Percentiles rank a stretch among this genome's conserved stretches.
These are phyloP conservation scores for Diplodia mutila DNA, from an alignment of 2,329 filamentous ascomycete genomes.

Conservation along the genomic window DNA sequence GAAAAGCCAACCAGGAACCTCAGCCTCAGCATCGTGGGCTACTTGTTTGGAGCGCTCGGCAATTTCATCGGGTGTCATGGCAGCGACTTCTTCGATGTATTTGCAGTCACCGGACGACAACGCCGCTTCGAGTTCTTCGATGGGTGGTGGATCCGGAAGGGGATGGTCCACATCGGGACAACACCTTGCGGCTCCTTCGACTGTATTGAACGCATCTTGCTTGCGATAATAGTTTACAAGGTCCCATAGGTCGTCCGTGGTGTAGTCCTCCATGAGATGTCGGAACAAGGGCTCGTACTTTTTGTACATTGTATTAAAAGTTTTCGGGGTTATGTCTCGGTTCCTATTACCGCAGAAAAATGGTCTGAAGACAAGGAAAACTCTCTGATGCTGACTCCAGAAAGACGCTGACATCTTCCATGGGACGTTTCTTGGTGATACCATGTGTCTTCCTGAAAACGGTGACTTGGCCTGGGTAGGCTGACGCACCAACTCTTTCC, in stretches of 20 bases:
- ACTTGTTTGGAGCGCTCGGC: not conserved
- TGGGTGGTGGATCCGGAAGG: not conserved
- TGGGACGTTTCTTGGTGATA: no score
- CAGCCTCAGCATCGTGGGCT: not conserved
- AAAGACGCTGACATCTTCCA: not conserved
- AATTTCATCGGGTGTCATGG: not conserved
- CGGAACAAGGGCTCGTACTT: not conserved
- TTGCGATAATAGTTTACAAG: not conserved
- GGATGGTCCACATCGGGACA: not conserved
- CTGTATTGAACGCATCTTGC: not conserved
- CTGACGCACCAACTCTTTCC: no score
- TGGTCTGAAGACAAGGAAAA: not conserved
- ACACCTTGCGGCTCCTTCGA: not conserved
- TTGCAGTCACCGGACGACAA: not conserved
- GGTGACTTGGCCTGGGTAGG: no score
- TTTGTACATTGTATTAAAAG: not conserved
- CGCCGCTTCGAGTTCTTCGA: not conserved
- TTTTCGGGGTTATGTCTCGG: accelerated
- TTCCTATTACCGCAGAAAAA: not conserved
- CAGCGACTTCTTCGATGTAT: not conserved
- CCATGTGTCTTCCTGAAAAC: no score
- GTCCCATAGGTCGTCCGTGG: accelerated
- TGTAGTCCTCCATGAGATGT: not conserved
- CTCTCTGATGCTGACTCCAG: not conserved
- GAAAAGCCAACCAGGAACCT: not conserved